Evolutionary conservation across 2,329 filamentous ascomycete genomes (phyloP).

Genomic region (Mollisiaceae sp.): DNA sequence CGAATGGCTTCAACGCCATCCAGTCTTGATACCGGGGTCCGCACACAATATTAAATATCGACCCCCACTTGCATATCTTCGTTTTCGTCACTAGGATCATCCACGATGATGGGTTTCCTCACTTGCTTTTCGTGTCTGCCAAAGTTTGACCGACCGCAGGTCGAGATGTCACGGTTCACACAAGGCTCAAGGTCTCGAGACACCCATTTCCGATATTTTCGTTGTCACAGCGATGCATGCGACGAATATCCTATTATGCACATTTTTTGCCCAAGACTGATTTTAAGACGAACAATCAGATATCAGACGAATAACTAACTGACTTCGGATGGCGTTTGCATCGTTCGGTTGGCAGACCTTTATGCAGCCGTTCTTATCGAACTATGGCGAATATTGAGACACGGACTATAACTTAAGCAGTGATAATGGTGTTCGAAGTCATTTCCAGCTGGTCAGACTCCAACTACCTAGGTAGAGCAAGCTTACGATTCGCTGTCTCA

Average conservation of each 20-base stretch:
- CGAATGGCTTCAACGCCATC: background rate
- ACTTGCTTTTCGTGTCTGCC: background rate
- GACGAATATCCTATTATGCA: background rate
- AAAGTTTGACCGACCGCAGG: conserved; percentile 6
- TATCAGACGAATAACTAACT: background rate
- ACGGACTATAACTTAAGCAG: background rate
- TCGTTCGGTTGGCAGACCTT: background rate
- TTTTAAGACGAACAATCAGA: conserved; percentile 2
- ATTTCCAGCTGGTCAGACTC: background rate
- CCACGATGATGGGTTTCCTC: background rate
- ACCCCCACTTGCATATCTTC: background rate
- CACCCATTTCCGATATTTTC: conserved; percentile 6
- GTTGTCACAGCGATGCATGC: conserved; percentile 7
- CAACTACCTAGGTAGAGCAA: background rate
- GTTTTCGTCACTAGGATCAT: background rate
- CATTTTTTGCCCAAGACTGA: background rate
- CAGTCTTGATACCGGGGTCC: background rate
- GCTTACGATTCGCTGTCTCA: background rate
- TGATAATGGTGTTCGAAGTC: background rate
- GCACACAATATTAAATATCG: background rate
- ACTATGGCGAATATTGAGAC: background rate
- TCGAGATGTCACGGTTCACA: background rate
- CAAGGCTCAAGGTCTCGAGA: background rate
- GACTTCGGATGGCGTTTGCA: background rate
- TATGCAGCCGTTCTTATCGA: background rate